Percentiles rank a stretch among this genome's conserved stretches.
phyloP scores from a whole-genome alignment of 202 grass and related monocot genomes.

The Elaeis oleifera region DNA sequence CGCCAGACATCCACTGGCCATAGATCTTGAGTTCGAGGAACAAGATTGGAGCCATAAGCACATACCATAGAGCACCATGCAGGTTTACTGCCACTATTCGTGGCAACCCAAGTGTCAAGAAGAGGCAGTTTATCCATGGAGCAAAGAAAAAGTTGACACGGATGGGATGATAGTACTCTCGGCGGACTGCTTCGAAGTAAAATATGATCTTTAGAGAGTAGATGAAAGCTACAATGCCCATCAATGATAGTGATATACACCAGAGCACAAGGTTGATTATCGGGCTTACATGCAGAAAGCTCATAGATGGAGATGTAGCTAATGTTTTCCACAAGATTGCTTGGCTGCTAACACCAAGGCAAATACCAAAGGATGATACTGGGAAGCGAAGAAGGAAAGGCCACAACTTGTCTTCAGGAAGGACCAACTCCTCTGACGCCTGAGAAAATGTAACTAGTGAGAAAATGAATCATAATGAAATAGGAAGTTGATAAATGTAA shows the following conservation, averaged over 20 bases:
- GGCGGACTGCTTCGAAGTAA: no score
- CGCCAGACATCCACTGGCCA: no score
- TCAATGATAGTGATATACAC: constrained; percentile 1
- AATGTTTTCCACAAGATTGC: constrained; percentile 5
- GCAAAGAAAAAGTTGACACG: no score
- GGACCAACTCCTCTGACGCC: constrained; percentile 3
- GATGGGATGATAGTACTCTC: no score
- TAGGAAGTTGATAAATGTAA: neutral
- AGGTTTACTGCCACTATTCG: no score
- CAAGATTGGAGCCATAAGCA: no score
- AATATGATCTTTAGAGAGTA: no score
- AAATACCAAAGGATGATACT: constrained; percentile 1
- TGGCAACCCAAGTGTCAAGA: no score
- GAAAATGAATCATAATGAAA: neutral
- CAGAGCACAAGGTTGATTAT: neutral
- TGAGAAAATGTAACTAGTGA: neutral
- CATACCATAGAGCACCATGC: no score
- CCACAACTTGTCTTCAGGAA: constrained; percentile 5
- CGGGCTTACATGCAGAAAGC: constrained; percentile 4
- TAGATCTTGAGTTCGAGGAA: no score
- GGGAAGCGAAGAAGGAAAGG: constrained; percentile 6
- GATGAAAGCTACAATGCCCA: no score
- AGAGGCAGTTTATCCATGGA: no score
- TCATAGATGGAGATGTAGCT: neutral
- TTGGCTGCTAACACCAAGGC: constrained; percentile 7